These are phyloP conservation scores for Lycium barbarum DNA, from an alignment of 257 asterid genomes.

Conservation along the genomic window DNA sequence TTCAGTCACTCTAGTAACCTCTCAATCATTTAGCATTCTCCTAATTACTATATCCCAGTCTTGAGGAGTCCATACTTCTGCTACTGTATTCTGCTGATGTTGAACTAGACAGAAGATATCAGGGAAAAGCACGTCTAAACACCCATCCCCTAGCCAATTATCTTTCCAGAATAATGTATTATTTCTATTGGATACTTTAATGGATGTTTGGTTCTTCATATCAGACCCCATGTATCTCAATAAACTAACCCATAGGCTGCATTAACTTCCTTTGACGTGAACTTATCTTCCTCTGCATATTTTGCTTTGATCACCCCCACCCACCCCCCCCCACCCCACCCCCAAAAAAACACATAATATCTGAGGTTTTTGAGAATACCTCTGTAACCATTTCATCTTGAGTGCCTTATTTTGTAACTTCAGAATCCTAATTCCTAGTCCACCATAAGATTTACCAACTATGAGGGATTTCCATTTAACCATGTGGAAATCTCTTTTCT, in stretches of 20 bases:
- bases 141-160: neutral
- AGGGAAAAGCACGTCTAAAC: neutral
- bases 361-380: neutral
- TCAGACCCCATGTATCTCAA: neutral
- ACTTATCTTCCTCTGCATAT: neutral
- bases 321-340: no score
- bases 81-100: neutral
- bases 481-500: neutral
- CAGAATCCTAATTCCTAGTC: neutral
- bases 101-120: neutral
- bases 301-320: neutral
- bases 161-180: neutral
- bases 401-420: neutral
- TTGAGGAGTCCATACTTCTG: neutral
- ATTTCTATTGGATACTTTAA: neutral
- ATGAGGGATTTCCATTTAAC: neutral
- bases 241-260: neutral
- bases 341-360: no score
- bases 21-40: neutral
- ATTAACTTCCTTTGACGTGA: constrained; percentile 5
- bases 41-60: neutral
- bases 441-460: neutral
- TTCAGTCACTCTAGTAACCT: constrained; percentile 7
- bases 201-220: neutral
- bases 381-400: neutral